Conservation (phyloP, 2,329 filamentous ascomycete species). For the Pseudogymnoascus sp. region DNA sequence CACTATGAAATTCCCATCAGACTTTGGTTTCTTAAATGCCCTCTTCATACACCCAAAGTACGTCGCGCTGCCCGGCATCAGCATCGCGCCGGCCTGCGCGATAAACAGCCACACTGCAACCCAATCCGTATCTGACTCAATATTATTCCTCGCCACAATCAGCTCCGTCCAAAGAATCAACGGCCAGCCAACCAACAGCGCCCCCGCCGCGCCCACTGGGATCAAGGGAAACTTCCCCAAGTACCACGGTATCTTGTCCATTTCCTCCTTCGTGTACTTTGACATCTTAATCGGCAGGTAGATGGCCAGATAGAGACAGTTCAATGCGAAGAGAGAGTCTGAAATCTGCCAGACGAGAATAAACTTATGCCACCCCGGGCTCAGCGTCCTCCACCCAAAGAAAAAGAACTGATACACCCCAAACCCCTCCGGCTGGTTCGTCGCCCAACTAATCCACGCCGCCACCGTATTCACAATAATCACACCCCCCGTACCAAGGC, state of each 20-base stretch:
- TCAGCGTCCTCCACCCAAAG: slow-evolving; percentile 8
- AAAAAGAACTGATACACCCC: slow-evolving; percentile 13
- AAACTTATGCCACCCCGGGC: background rate
- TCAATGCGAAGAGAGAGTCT: background rate
- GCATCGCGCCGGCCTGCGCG: slow-evolving; percentile 9
- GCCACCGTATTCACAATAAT: slow-evolving; percentile 11
- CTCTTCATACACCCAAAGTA: background rate
- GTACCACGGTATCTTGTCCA: background rate
- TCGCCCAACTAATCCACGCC: slow-evolving; percentile 11
- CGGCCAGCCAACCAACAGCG: background rate
- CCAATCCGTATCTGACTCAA: slow-evolving; percentile 11
- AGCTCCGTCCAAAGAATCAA: slow-evolving; percentile 10
- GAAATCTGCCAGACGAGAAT: background rate
- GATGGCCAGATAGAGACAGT: background rate
- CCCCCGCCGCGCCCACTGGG: background rate
- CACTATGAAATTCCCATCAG: background rate
- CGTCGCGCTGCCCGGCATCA: slow-evolving; percentile 14
- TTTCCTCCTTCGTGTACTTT: background rate
- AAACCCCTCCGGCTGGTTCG: slow-evolving; percentile 10
- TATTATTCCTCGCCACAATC: slow-evolving; percentile 7
- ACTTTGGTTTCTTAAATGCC: background rate
- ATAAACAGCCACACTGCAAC: slow-evolving; percentile 5
- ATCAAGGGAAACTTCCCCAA: background rate
- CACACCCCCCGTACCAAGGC: slow-evolving; percentile 11
- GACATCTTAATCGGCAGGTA: background rate